Percentiles rank a stretch among this genome's conserved stretches.
These are phyloP conservation scores for Podila epigama DNA, from an alignment of 192 early-diverging fungal species.

Conservation along the genomic window DNA sequence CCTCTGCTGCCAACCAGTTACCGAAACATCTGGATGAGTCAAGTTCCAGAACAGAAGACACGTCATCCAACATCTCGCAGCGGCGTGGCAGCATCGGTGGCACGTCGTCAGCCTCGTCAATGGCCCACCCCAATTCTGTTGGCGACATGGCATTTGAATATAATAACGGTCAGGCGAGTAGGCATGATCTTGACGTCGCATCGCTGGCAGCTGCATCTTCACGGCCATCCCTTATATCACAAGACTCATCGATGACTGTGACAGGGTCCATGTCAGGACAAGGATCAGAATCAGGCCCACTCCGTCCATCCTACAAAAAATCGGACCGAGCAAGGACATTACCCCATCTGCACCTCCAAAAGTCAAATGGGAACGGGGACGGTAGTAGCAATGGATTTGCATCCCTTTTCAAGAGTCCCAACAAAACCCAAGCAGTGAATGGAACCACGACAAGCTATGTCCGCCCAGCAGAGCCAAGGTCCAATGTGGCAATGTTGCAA, in stretches of 20 bases:
- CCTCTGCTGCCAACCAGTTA: background rate
- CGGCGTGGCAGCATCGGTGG: background rate
- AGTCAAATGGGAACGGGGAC: background rate
- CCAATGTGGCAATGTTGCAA: constrained; percentile 72
- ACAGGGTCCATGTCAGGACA: background rate
- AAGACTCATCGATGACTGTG: no score
- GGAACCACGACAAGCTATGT: background rate
- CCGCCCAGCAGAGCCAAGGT: constrained; percentile 47
- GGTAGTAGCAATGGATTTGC: background rate
- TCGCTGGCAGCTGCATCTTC: background rate
- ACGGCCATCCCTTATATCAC: background rate
- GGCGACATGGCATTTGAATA: no score
- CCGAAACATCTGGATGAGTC: background rate
- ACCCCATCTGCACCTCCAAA: constrained; percentile 15
- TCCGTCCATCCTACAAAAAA: constrained; percentile 23
- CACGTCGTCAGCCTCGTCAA: background rate
- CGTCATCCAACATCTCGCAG: background rate
- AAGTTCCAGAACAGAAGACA: background rate
- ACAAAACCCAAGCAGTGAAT: no score
- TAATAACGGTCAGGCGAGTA: no score
- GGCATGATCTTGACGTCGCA: no score
- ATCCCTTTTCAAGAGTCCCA: background rate
- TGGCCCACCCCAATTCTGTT: background rate
- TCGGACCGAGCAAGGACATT: constrained; percentile 13
- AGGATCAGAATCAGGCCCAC: constrained; percentile 10